Base-by-base conservation (phyloP, 805 yeast species). In the Wickerhamomyces canadensis region DNA sequence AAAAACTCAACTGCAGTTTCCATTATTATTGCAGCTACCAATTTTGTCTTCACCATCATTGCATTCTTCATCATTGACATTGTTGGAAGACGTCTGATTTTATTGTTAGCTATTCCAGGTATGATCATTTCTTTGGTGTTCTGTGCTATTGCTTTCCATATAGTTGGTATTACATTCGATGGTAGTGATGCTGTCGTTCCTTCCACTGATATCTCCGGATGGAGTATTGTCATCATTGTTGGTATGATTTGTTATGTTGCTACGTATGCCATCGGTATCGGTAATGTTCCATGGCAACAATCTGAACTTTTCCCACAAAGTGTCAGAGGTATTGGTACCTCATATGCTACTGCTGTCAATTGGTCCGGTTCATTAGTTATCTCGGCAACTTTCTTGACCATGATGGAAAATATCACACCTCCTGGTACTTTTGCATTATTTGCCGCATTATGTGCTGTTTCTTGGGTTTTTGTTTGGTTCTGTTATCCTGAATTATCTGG, bases 201-300 rank as follows among this genome's bases (percentile, higher is more conserved):
- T 15, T 48, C 57, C 28, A 47, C 46, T 15, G 58, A 66, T 16
- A 78, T 81, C 37, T 64, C 78, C 19, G 79, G 87, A 3, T 89
- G 97, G 96, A 95, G 96, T 16, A 76, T 84, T 44, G 79, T 89
- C 13, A 78, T 91, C 37, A 82, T 93, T 45, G 70, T 88, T 27
- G 80, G 87, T 36, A 88, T 89, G 85, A 86, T 91, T 45, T 59
- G 78, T 28, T 93, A 70, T 56, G 96, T 89, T 32, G 96, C 95
- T 3, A 78, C 82, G 37, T 91, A 89, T 58, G 96, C 97, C 34
- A 68, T 86, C 48, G 98, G 98, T 49, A 85, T 89, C 49, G 98
- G 98, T 64, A 89, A 91, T 60, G 93, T 87, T 38, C 97, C 98
- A 39, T 91, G 98, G 98, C 96, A 91, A 58, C 97, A 93, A 57